These are phyloP conservation scores for Phytomonas francai DNA, from an alignment of 208 protist species.

Conservation along the genomic window DNA sequence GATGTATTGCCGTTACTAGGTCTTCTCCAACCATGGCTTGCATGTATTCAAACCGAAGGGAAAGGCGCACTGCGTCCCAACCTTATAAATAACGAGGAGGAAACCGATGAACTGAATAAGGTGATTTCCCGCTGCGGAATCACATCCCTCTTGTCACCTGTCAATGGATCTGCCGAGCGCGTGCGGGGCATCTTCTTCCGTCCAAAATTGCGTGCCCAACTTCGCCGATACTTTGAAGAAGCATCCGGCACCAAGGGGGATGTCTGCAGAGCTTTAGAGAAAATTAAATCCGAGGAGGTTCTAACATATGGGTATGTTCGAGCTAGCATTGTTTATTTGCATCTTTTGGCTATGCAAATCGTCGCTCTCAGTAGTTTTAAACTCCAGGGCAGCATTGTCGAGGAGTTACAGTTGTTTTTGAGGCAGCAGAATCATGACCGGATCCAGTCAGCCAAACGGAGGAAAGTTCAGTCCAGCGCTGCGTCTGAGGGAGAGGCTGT, in stretches of 20 bases:
- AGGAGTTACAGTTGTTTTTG: not conserved
- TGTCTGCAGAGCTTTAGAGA: not conserved
- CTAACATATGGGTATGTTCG: constrained; percentile 53
- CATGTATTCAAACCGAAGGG: not conserved
- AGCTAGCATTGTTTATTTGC: constrained; percentile 41
- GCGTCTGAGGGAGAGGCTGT: not conserved
- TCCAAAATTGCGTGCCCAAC: not conserved
- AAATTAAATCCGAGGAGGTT: constrained; percentile 23
- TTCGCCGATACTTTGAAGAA: not conserved
- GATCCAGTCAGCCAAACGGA: not conserved
- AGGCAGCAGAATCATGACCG: not conserved
- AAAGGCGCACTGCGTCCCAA: not conserved
- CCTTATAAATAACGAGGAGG: not conserved
- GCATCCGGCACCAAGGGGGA: not conserved
- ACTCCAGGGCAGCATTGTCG: not conserved
- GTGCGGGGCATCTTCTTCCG: not conserved
- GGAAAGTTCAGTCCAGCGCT: not conserved
- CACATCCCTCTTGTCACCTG: not conserved
- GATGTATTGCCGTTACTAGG: constrained; percentile 3
- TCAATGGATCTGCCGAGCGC: not conserved
- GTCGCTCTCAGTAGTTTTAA: constrained; percentile 19
- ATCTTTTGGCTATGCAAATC: constrained; percentile 38
- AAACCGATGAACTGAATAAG: not conserved
- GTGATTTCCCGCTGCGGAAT: not conserved
- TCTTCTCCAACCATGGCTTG: not conserved